Conservation (phyloP, 1,284 basidiomycete genomes). For the Xerocomus nothofagi region DNA sequence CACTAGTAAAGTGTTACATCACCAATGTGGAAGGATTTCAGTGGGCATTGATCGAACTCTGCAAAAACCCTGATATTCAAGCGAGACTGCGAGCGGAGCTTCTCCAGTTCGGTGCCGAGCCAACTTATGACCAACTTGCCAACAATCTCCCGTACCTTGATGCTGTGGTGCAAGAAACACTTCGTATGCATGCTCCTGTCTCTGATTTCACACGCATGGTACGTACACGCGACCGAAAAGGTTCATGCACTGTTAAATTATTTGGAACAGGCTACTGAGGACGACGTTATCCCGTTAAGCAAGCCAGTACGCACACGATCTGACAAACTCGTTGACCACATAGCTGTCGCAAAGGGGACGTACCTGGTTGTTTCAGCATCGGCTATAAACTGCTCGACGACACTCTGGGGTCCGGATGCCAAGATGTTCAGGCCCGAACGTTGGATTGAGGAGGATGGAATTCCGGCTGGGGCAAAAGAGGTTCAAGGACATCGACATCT, state of each 20-base stretch:
- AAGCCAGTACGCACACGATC: constrained; percentile 40
- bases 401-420: constrained; percentile 47
- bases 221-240: constrained; percentile 8
- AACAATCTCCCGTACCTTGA: constrained; percentile 31
- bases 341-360: constrained; percentile 49
- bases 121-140: constrained; percentile 28
- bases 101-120: constrained; percentile 21
- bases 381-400: constrained; percentile 47
- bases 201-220: constrained; percentile 43
- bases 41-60: constrained; percentile 37
- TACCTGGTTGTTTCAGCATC: constrained; percentile 41
- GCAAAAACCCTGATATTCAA: constrained; percentile 24
- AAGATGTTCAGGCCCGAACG: constrained; percentile 42
- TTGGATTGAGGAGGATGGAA: constrained; percentile 36
- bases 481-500: constrained; percentile 32
- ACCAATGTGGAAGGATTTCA: background rate
- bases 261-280: constrained; percentile 41
- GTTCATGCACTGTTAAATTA: background rate
- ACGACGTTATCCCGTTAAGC: constrained; percentile 55
- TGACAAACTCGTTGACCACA: constrained; percentile 40
- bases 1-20: background rate
- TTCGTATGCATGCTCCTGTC: constrained; percentile 23
- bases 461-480: constrained; percentile 20
- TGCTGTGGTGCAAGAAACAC: constrained; percentile 29
- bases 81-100: constrained; percentile 31